Percentiles rank a stretch among this genome's conserved stretches.
These are phyloP conservation scores for Malus sylvestris DNA, from an alignment of 306 rosid species.

Conservation along the genomic window DNA sequence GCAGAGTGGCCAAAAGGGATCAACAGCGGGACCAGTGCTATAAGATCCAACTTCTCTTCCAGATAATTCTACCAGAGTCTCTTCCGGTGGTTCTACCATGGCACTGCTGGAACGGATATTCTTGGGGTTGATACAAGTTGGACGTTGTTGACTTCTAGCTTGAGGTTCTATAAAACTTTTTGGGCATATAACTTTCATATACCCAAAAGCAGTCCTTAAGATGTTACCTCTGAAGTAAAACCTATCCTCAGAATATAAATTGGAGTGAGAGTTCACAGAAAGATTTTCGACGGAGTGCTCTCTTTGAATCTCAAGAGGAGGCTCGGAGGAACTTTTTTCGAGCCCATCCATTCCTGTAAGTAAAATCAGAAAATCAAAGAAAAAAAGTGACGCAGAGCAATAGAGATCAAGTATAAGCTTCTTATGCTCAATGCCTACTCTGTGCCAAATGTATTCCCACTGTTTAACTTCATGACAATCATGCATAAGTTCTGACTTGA, in stretches of 20 bases:
- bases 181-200: slow-evolving; percentile 39
- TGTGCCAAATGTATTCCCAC: not conserved
- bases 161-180: slow-evolving; percentile 31
- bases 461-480: not conserved
- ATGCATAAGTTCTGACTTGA: not conserved
- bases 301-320: slow-evolving; percentile 36
- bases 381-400: not conserved
- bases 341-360: slow-evolving; percentile 40
- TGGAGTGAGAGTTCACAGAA: slow-evolving; percentile 26
- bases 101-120: slow-evolving; percentile 26
- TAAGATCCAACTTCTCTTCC: slow-evolving; percentile 53
- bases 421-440: not conserved
- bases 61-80: slow-evolving; percentile 28
- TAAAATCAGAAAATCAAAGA: slow-evolving; percentile 14
- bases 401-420: not conserved
- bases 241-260: slow-evolving; percentile 33
- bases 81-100: slow-evolving; percentile 23
- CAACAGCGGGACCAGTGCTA: slow-evolving; percentile 49
- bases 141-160: slow-evolving; percentile 21
- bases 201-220: slow-evolving; percentile 63
- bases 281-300: slow-evolving; percentile 26
- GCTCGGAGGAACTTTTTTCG: slow-evolving; percentile 29
- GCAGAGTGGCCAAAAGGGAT: slow-evolving; percentile 92
- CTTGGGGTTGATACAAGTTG: slow-evolving; percentile 22
- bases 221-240: slow-evolving; percentile 27